Evolutionary conservation across 1,284 basidiomycete genomes (phyloP).

Genomic region (Apiotrichum brassicae): DNA sequence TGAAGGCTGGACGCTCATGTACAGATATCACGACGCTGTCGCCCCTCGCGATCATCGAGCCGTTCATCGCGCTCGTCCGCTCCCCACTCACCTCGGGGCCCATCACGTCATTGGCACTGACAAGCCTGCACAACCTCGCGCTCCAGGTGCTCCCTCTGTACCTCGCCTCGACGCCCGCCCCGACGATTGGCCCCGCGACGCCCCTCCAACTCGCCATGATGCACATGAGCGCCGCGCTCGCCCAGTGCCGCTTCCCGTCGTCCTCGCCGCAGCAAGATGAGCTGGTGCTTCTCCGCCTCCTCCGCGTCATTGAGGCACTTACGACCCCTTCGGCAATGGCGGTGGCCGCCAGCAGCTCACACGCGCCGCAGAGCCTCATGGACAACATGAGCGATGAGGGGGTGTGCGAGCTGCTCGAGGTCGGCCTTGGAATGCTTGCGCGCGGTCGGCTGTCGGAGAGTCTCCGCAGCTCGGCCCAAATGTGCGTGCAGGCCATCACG

Average conservation of each 20-base stretch:
- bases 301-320: conserved; percentile 82
- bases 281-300: conserved; percentile 84
- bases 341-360: background rate
- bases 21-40: conserved; percentile 59
- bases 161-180: conserved; percentile 42
- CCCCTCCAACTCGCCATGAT: conserved; percentile 57
- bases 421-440: conserved; percentile 92
- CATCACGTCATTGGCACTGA: conserved; percentile 82
- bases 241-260: conserved; percentile 96
- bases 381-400: conserved; percentile 76
- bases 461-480: conserved; percentile 77
- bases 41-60: conserved; percentile 59
- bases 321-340: conserved; percentile 53
- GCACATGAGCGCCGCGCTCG: conserved; percentile 81
- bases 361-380: conserved; percentile 34
- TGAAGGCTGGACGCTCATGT: background rate
- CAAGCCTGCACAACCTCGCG: conserved; percentile 81
- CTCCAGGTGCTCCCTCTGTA: conserved; percentile 58
- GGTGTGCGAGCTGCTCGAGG: conserved; percentile 97
- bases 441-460: conserved; percentile 81
- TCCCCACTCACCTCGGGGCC: conserved; percentile 89
- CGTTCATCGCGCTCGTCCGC: conserved; percentile 88
- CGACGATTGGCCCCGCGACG: conserved; percentile 26
- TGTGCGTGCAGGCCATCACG: conserved; percentile 84
- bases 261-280: conserved; percentile 94